Evolutionary conservation across 2,329 filamentous ascomycete genomes (phyloP), one percentile per base, ranked within the genome.

Genomic region (Achaetomium macrosporum): DNA sequence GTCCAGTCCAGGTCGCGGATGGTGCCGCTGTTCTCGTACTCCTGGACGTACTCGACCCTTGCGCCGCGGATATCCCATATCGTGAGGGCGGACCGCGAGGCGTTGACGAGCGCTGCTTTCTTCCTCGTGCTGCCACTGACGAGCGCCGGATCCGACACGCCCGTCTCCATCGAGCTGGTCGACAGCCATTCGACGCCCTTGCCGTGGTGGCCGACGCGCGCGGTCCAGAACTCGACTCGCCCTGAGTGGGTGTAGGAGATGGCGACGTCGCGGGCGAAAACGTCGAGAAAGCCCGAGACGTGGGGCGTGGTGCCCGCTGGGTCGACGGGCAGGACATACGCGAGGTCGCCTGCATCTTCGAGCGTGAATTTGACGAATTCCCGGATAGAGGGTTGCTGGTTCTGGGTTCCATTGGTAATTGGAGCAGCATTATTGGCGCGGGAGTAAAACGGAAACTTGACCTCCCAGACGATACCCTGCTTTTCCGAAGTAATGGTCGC

Each of bases 1-100:
- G 90, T 92, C 92, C 92, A 96, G 67, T 96, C 90, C 12, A 96
- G 79, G 67, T 96, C 91, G 57, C 86, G 83, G 39, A 96, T 90
- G 6, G 78, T 79, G 61, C 93, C 87, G 55, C 86, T 79, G 12
- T 78, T 76, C 58, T 85, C 79, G 58, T 90, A 93, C 30, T 82
- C 78, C 62, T 92, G 82, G 56, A 88, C 80, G 64, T 88, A 90
- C 67, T 96, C 91, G 6, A 96, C 76, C 57, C 90, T 85, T 2
- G 84, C 84, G 51, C 86, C 88, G 57, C 85, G 82, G 11, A 89
- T 87, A 64, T 96, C 91, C 92, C 91, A 96, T 46, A 96, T 95
- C 0, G 88, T 95, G 46, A 96, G 72, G 39, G 84, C 82, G 0
- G 85, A 90, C 57, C 85, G 82, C 13, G 78, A 75, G 3, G 81